Percentiles rank a stretch among this genome's conserved stretches.
Conservation (phyloP, 1,284 basidiomycete species). For the Moesziomyces aphidis region DNA sequence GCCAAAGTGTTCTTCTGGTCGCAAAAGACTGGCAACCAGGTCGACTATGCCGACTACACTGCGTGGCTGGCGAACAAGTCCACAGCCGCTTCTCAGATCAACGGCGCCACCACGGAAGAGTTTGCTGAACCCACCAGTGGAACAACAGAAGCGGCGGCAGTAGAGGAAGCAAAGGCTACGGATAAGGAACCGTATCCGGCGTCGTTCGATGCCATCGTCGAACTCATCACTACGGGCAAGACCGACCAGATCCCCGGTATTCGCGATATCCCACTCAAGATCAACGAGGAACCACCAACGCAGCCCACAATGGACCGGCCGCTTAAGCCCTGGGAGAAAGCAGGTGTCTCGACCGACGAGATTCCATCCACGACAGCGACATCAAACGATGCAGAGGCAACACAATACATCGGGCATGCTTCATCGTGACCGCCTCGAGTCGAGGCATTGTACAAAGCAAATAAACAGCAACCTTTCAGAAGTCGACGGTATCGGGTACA, state of each 20-base stretch:
- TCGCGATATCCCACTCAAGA: conserved; percentile 63
- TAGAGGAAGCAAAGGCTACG: not conserved
- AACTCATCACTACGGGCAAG: conserved; percentile 64
- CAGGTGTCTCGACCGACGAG: not conserved
- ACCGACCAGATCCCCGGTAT: conserved; percentile 65
- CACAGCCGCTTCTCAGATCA: not conserved
- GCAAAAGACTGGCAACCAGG: conserved; percentile 37
- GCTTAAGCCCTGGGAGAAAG: conserved; percentile 62
- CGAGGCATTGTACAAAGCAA: not conserved
- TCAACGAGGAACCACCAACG: conserved; percentile 58
- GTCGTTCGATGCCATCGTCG: conserved; percentile 64
- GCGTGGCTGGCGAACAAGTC: conserved; percentile 28
- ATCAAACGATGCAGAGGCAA: conserved; percentile 6
- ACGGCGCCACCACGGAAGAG: not conserved
- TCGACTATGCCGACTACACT: conserved; percentile 39
- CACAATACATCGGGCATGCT: not conserved
- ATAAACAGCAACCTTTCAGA: not conserved
- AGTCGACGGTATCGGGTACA: not conserved
- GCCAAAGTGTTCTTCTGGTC: conserved; percentile 54
- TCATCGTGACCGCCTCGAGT: not conserved
- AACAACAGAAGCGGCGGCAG: not conserved
- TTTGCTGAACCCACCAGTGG: not conserved
- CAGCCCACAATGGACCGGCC: conserved; percentile 48
- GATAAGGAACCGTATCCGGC: conserved; percentile 58
- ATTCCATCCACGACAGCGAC: not conserved